Evolutionary conservation across 805 yeast genomes (phyloP).

Genomic region (Torulaspora indica): DNA sequence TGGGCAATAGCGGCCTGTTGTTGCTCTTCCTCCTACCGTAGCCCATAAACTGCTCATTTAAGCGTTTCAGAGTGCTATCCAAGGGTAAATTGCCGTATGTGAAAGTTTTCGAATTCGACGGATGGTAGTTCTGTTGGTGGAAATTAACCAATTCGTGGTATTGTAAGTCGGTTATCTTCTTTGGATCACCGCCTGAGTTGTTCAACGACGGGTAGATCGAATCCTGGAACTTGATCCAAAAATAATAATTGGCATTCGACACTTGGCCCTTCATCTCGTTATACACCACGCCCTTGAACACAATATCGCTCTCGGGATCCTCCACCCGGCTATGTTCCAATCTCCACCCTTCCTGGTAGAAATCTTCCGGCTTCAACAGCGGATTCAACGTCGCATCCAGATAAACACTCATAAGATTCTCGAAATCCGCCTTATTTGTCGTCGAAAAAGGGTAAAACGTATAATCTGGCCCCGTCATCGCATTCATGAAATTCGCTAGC

Average conservation of each 20-base stretch:
- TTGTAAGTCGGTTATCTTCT: constrained; percentile 62
- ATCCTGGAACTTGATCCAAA: constrained; percentile 79
- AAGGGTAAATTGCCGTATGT: constrained; percentile 82
- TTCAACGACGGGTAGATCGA: constrained; percentile 77
- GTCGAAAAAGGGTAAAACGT: constrained; percentile 96
- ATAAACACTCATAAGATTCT: constrained; percentile 81
- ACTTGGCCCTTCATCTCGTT: constrained; percentile 98
- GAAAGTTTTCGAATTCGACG: constrained; percentile 80
- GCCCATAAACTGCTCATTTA: constrained; percentile 46
- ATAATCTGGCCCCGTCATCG: constrained; percentile 97
- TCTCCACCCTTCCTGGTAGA: constrained; percentile 97
- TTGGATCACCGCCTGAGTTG: constrained; percentile 94
- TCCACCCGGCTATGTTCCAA: constrained; percentile 63
- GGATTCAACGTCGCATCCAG: constrained; percentile 85
- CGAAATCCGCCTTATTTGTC: constrained; percentile 75
- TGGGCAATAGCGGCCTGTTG: constrained; percentile 38
- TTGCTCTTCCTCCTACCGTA: constrained; percentile 49
- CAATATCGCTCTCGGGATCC: constrained; percentile 56
- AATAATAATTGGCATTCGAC: constrained; percentile 80
- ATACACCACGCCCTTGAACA: constrained; percentile 92
- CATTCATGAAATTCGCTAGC: constrained; percentile 95
- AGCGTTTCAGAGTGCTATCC: constrained; percentile 50
- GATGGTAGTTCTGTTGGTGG: constrained; percentile 76
- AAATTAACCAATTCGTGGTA: constrained; percentile 75
- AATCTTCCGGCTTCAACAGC: constrained; percentile 69